Evolutionary conservation across 108 stramenopile species (phyloP).

Genomic region (Cylindrotheca closterium): DNA sequence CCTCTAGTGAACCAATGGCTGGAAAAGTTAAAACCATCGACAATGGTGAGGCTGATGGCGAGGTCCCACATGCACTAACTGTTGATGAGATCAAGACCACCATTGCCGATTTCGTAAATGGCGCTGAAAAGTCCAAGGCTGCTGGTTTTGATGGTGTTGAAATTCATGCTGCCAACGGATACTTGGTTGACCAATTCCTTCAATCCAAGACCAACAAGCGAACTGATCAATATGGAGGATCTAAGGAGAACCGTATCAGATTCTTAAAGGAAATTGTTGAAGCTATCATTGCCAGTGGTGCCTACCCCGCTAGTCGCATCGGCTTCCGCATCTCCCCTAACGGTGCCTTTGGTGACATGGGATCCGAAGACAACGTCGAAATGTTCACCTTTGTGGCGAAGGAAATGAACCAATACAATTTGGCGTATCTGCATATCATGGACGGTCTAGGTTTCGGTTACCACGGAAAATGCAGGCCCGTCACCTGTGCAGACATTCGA

Average conservation of each 20-base stretch:
- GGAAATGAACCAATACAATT: slow-evolving; percentile 39
- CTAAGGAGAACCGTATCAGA: slow-evolving; percentile 65
- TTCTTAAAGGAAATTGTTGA: slow-evolving; percentile 59
- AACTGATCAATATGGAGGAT: slow-evolving; percentile 55
- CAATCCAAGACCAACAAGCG: slow-evolving; percentile 44
- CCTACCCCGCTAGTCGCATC: slow-evolving; percentile 53
- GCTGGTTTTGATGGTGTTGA: slow-evolving; percentile 68
- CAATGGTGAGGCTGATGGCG: slow-evolving; percentile 44
- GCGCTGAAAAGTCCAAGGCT: slow-evolving; percentile 29
- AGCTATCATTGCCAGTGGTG: slow-evolving; percentile 50
- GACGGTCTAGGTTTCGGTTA: slow-evolving; percentile 72
- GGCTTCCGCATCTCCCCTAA: slow-evolving; percentile 77
- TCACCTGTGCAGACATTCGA: slow-evolving; percentile 39
- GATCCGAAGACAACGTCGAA: slow-evolving; percentile 54
- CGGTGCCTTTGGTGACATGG: slow-evolving; percentile 65
- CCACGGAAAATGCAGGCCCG: slow-evolving; percentile 41
- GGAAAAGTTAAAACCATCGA: slow-evolving; percentile 28
- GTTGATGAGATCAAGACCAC: slow-evolving; percentile 44
- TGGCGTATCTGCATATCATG: slow-evolving; percentile 75
- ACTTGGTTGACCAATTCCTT: slow-evolving; percentile 59
- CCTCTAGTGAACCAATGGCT: slow-evolving; percentile 21
- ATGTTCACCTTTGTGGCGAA: slow-evolving; percentile 48
- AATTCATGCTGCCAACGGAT: slow-evolving; percentile 66
- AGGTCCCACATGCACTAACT: slow-evolving; percentile 44
- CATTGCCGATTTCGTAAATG: slow-evolving; percentile 41